phyloP scores from a whole-genome alignment of 1,139 yeast species.

The Hyphopichia buzzinii region DNA sequence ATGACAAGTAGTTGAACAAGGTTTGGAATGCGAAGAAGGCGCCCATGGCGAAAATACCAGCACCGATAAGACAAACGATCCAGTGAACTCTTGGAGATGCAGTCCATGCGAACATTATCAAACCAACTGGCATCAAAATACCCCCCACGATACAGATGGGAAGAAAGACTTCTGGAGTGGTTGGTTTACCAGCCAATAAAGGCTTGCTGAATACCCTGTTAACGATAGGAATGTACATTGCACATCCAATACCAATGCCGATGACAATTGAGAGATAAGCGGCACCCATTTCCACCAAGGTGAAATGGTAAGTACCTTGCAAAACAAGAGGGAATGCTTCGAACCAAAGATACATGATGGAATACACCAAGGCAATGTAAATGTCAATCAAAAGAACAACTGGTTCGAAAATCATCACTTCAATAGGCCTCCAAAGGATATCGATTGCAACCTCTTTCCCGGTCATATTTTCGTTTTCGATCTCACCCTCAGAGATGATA shows the following conservation, averaged over 20 bases:
- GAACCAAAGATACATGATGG: slow-evolving; percentile 32
- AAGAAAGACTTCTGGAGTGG: slow-evolving; percentile 61
- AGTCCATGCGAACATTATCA: slow-evolving; percentile 36
- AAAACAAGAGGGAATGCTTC: slow-evolving; percentile 35
- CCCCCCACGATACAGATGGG: slow-evolving; percentile 44
- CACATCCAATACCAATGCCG: slow-evolving; percentile 21
- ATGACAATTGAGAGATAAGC: slow-evolving; percentile 20
- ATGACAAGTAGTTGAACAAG: slow-evolving; percentile 21
- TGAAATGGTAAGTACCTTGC: slow-evolving; percentile 16
- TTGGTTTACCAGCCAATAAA: slow-evolving; percentile 30
- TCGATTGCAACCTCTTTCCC: slow-evolving; percentile 18
- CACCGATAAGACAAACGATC: slow-evolving; percentile 32
- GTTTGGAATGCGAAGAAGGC: slow-evolving; percentile 29
- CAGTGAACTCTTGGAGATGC: slow-evolving; percentile 26
- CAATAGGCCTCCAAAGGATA: slow-evolving; percentile 30
- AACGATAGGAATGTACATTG: slow-evolving; percentile 19
- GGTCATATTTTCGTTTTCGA: slow-evolving; percentile 34
- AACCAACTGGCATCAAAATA: slow-evolving; percentile 27
- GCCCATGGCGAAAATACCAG: slow-evolving; percentile 25
- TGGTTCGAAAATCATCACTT: slow-evolving; percentile 30
- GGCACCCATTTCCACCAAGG: slow-evolving; percentile 25
- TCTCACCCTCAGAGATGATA: slow-evolving; percentile 41
- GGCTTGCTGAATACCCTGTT: slow-evolving; percentile 23
- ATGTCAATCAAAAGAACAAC: slow-evolving; percentile 30
- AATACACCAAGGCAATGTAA: slow-evolving; percentile 30